These are phyloP conservation scores for Prunus persica DNA, from an alignment of 306 rosid species.

Conservation along the genomic window DNA sequence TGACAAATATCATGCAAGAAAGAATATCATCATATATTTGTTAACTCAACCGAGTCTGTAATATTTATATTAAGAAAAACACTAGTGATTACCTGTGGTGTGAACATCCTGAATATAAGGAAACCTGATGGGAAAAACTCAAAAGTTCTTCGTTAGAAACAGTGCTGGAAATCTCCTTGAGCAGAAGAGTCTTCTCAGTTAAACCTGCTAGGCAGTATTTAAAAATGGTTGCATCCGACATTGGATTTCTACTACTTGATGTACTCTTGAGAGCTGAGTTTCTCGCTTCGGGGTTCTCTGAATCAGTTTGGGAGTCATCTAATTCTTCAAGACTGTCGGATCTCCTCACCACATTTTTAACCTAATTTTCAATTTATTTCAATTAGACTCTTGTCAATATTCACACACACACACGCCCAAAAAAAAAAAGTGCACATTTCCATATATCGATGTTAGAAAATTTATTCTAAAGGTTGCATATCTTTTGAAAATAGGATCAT, in stretches of 20 bases:
- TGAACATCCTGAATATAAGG: slow-evolving; percentile 81
- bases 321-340: slow-evolving; percentile 47
- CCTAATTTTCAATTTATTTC: slow-evolving; percentile 41
- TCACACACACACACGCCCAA: neutral
- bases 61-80: neutral
- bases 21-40: slow-evolving; percentile 4
- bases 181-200: slow-evolving; percentile 76
- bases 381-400: neutral
- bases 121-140: slow-evolving; percentile 64
- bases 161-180: slow-evolving; percentile 72
- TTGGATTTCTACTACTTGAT: slow-evolving; percentile 47
- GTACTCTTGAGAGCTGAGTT: slow-evolving; percentile 42
- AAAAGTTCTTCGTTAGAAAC: slow-evolving; percentile 60
- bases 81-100: slow-evolving; percentile 58
- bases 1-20: slow-evolving; percentile 16
- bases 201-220: slow-evolving; percentile 81
- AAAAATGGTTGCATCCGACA: slow-evolving; percentile 72
- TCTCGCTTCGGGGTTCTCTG: slow-evolving; percentile 62
- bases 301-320: slow-evolving; percentile 58
- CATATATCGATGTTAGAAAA: neutral
- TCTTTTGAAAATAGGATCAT: neutral
- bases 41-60: neutral
- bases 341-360: slow-evolving; percentile 38
- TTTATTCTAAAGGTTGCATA: neutral
- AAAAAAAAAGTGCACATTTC: neutral